Base-by-base conservation (phyloP, 1,284 basidiomycete species). In the Golubevia pallescens region DNA sequence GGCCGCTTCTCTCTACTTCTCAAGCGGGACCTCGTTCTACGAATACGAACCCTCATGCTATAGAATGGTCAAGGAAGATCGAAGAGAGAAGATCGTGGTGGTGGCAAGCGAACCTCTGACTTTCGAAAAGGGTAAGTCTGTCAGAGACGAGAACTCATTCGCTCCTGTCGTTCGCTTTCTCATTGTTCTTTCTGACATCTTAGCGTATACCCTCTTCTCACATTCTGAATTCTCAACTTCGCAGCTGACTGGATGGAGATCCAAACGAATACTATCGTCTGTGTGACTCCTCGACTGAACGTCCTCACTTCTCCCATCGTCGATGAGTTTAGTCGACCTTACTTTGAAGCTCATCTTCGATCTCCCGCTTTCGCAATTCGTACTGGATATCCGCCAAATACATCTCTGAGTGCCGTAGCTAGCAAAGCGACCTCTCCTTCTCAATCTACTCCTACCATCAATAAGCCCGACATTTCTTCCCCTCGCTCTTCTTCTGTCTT, bases 201-300 rank as follows among this genome's bases (percentile, higher is more conserved):
- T 68, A 53, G 48, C 66, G 70, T 48, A 10, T 58, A 38, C 19
- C 32, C 48, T 58, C 51, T 54, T 51, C 28, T 1, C 8, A n/a
- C 56, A 51, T 34, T 5, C 21, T 63, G n/a, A 20, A 16, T 14
- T n/a, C 19, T 55, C 42, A 58, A 28, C 10, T 42, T 42, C 28
- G n/a, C 71, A 92, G 93, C 93, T 57, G 93, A 94, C 83, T 94
- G 93, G 93, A 95, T 96, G 93, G 94, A 97, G 86, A 94, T 97
- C 78, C 92, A 91, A 84, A 95, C 94, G 8, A 97, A 97, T 85
- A 92, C 93, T 72, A 92, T 97, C 90, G 91, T 94, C 23, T 79
- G 77, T 71, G 71, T 75, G 57, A 78, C 75, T 28, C 72, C 75
- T 3, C 75, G 74, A 68, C 77, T 82, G 75, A 82, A 82, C 57